These are phyloP conservation scores for Scheffersomyces coipomensis DNA, from an alignment of 805 yeast genomes.

Conservation along the genomic window DNA sequence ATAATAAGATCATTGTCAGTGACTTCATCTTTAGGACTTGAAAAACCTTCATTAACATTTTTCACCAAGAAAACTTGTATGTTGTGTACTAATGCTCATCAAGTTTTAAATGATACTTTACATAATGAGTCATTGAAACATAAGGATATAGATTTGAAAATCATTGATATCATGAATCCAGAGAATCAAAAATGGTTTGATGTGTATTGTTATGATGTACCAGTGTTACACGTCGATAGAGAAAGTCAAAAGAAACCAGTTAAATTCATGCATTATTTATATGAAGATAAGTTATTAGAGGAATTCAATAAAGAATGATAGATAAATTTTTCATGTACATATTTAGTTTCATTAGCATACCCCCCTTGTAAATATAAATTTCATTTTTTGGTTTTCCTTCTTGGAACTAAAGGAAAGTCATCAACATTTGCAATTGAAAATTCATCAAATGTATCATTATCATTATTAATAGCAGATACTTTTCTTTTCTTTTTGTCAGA, in stretches of 20 bases:
- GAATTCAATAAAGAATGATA: conserved; percentile 48
- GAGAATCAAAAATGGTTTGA: conserved; percentile 68
- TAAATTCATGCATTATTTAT: conserved; percentile 68
- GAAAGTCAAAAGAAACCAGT: conserved; percentile 43
- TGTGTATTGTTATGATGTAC: conserved; percentile 73
- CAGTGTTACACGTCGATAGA: conserved; percentile 69
- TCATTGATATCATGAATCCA: conserved; percentile 59
- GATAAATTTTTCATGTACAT: no score
- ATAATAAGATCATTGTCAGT: no score
- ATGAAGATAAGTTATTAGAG: conserved; percentile 51
- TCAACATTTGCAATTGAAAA: conserved; percentile 2
- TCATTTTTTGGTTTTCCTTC: background rate
- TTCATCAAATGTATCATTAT: background rate
- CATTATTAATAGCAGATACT: background rate
- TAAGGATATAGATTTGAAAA: conserved; percentile 29
- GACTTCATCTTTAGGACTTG: no score
- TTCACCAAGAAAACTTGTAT: conserved; percentile 71
- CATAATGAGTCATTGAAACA: conserved; percentile 22
- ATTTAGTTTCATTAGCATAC: no score
- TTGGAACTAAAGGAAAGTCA: background rate
- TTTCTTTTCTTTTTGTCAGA: conserved; percentile 1
- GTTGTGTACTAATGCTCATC: conserved; percentile 64
- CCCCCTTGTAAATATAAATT: no score
- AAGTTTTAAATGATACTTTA: conserved; percentile 44
- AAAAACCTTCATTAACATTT: conserved; percentile 34